Evolutionary conservation across 768 basidiomycete species (phyloP).

Genomic region (Pisolithus tinctorius): DNA sequence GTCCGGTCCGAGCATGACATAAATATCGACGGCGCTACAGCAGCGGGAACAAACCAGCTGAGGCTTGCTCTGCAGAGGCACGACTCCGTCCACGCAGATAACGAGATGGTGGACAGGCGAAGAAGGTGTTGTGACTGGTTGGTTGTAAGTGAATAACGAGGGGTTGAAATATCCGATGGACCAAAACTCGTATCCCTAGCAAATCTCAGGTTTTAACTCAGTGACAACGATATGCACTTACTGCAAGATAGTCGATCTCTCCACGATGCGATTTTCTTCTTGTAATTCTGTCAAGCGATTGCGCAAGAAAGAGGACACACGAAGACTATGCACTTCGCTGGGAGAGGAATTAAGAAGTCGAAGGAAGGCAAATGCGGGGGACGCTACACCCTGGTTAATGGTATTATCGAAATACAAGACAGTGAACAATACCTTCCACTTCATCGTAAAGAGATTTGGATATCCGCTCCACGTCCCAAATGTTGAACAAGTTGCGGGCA

Average conservation of each 20-base stretch:
- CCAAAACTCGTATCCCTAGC: constrained; percentile 16
- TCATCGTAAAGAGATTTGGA: constrained; percentile 57
- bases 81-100: constrained; percentile 60
- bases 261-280: constrained; percentile 34
- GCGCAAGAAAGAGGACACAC: constrained; percentile 53
- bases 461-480: constrained; percentile 86
- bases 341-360: constrained; percentile 59
- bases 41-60: constrained; percentile 83
- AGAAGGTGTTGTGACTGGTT: constrained; percentile 41
- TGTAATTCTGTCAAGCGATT: constrained; percentile 44
- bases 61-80: constrained; percentile 74
- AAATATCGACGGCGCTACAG: constrained; percentile 76
- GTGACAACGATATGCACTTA: constrained; percentile 23
- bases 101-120: constrained; percentile 53
- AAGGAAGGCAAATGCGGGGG: constrained; percentile 69
- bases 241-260: constrained; percentile 40
- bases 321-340: constrained; percentile 56
- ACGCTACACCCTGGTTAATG: constrained; percentile 24
- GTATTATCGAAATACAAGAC: too few relatives aligned
- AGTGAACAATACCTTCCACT: constrained; percentile 38
- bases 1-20: constrained; percentile 69
- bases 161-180: constrained; percentile 12
- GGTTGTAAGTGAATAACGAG: constrained; percentile 17
- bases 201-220: constrained; percentile 4
- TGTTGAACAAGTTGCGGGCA: constrained; percentile 69